Evolutionary conservation across 208 protist genomes (phyloP).

Genomic region (Leishmania turanica): DNA sequence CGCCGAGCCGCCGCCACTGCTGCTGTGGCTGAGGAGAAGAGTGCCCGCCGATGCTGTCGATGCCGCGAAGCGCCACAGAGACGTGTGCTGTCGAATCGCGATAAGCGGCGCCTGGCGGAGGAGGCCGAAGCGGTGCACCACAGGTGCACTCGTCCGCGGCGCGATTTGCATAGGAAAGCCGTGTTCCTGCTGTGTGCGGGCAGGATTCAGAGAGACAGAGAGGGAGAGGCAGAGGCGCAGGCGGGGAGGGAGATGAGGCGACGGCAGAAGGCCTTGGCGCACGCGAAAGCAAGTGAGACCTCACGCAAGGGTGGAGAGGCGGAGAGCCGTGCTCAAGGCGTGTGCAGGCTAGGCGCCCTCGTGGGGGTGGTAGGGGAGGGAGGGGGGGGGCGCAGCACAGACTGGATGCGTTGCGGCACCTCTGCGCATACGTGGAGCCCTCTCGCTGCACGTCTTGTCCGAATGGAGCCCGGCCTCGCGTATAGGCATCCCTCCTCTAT

Average conservation of each 20-base stretch:
- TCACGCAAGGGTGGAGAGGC: background rate
- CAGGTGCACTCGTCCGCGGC: background rate
- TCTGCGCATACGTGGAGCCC: background rate
- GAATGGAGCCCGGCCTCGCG: background rate
- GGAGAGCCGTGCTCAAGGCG: background rate
- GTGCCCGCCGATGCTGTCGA: background rate
- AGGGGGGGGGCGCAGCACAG: background rate
- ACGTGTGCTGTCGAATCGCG: background rate
- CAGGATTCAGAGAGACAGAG: background rate
- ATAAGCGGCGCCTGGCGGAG: background rate
- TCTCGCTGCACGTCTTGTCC: background rate
- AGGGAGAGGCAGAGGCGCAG: background rate
- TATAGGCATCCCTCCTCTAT: background rate
- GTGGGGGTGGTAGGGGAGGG: too few species aligned
- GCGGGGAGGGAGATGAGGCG: background rate
- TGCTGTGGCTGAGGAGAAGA: background rate
- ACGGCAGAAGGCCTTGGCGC: background rate
- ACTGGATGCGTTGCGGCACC: background rate
- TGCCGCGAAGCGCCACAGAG: background rate
- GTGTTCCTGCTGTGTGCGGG: background rate
- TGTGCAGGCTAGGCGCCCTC: background rate
- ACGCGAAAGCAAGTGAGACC: background rate
- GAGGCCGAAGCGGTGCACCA: background rate
- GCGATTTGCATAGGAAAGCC: background rate
- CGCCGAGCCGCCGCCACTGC: constrained; percentile 2